A percentile compares a stretch with the other conserved stretches of the same genome.
These are phyloP conservation scores for Isoetes taiwanensis DNA, from an alignment of 75 land plant species.

Conservation along the genomic window DNA sequence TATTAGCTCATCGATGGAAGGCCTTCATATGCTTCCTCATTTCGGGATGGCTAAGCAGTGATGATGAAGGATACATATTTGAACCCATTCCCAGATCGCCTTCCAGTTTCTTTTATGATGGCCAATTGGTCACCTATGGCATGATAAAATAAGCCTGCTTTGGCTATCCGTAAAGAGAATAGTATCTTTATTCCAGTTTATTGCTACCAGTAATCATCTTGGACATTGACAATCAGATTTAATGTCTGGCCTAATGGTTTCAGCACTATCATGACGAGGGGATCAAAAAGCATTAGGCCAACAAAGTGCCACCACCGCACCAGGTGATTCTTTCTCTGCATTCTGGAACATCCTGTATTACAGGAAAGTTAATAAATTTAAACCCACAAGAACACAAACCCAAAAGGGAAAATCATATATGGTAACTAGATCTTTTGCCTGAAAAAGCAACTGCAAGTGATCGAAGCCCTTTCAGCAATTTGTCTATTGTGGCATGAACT, in stretches of 20 bases:
- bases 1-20: slow-evolving; percentile 77
- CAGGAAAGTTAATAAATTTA: neutral
- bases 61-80: slow-evolving; percentile 91
- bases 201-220: slow-evolving; percentile 37
- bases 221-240: slow-evolving; percentile 32
- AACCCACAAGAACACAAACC: neutral
- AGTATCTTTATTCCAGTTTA: neutral
- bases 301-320: slow-evolving; percentile 31
- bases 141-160: neutral
- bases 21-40: slow-evolving; percentile 42
- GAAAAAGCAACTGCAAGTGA: slow-evolving; percentile 39
- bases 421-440: too few relatives aligned
- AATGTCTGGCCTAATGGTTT: slow-evolving; percentile 35
- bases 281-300: slow-evolving; percentile 38
- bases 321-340: slow-evolving; percentile 23
- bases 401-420: too few relatives aligned
- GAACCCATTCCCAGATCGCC: slow-evolving; percentile 88
- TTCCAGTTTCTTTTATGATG: slow-evolving; percentile 80
- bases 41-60: slow-evolving; percentile 56
- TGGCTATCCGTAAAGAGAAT: neutral
- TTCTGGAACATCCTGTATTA: slow-evolving; percentile 24
- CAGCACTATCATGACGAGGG: slow-evolving; percentile 41
- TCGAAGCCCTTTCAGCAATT: slow-evolving; percentile 50
- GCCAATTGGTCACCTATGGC: slow-evolving; percentile 55
- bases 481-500: slow-evolving; percentile 18